Base-by-base conservation (phyloP, 2,329 filamentous ascomycete species). In the Aspergillus flavus region DNA sequence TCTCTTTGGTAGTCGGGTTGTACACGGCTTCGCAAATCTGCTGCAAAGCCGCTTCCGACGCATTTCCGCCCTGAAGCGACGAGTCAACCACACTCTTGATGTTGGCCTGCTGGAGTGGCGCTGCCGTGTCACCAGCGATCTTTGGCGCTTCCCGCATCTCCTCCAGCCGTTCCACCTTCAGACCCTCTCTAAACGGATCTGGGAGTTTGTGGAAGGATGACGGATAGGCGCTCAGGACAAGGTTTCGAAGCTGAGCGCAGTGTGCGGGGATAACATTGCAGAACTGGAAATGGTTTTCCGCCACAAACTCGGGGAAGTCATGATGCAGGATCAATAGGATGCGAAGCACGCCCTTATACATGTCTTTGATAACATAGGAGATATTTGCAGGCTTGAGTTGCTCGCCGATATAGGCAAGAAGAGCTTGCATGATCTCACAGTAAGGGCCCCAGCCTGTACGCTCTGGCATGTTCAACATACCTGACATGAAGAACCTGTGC, bases 241-340 rank as follows among this genome's bases (percentile, higher is more conserved):
- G 84, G 73, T 98, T 97, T 68, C 94, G 88, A 58, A 97, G 84
- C 77, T 98, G 95, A 19, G 90, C 89, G 78, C 92, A 95, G 72
- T 95, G 91, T 57, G 89, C 87, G 1, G 94, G 92, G 62, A 98
- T 90, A 72, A 87, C 88, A 70, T 91, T 89, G 80, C 90, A 93
- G 58, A 99, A 87, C 69, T 88, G 87, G 69, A 92, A 88, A 74
- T 96, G 92, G 76, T 96, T 93, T 70, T 94, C 92, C 6, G 92
- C 91, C 48, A 99, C 81, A 77, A 97, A 99, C 61, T 97, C 93
- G 0, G 94, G 91, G 78, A 93, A 98, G 76, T 99, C 95, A 74
- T 98, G 95, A 69, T 97, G 92, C 59, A 99, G 82, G 58, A 96
- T 86, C 39, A 96, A 82, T 60, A 98, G 81, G 64, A 97, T 86